Evolutionary conservation across 176 grass and related monocot species (phyloP).

Genomic region (Poa annua): DNA sequence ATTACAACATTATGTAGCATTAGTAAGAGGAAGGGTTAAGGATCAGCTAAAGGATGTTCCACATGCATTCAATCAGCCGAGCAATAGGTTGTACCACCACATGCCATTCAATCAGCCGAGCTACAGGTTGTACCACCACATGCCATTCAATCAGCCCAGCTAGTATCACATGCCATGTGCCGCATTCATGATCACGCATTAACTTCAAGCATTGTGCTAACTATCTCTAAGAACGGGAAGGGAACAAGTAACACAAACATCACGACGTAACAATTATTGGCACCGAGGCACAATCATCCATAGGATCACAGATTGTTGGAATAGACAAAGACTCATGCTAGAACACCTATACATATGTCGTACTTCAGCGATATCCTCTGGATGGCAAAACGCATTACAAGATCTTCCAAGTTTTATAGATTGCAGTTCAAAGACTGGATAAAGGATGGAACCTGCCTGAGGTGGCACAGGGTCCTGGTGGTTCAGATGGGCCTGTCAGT

Average conservation of each 20-base stretch:
- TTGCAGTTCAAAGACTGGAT: slow-evolving; percentile 19
- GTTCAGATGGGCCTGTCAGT: slow-evolving; percentile 31
- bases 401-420: not conserved
- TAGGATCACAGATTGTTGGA: not conserved
- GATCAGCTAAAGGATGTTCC: too few species aligned
- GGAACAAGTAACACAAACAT: not conserved
- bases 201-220: not conserved
- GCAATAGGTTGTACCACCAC: too few species aligned
- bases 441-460: slow-evolving; percentile 3
- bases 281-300: slow-evolving; percentile 1
- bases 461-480: not conserved
- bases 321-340: not conserved
- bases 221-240: not conserved
- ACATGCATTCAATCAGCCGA: too few species aligned
- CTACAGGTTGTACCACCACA: too few species aligned
- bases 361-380: slow-evolving; percentile 23
- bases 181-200: not conserved
- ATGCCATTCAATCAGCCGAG: not conserved
- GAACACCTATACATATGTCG: slow-evolving; percentile 27
- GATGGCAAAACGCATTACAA: not conserved
- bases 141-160: not conserved
- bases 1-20: too few species aligned
- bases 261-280: slow-evolving; percentile 15
- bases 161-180: not conserved
- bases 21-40: too few species aligned